A percentile compares a stretch with the other conserved stretches of the same genome.
Evolutionary conservation across 176 grass and related monocot species (phyloP).

Genomic region (Hyparrhenia diplandra): DNA sequence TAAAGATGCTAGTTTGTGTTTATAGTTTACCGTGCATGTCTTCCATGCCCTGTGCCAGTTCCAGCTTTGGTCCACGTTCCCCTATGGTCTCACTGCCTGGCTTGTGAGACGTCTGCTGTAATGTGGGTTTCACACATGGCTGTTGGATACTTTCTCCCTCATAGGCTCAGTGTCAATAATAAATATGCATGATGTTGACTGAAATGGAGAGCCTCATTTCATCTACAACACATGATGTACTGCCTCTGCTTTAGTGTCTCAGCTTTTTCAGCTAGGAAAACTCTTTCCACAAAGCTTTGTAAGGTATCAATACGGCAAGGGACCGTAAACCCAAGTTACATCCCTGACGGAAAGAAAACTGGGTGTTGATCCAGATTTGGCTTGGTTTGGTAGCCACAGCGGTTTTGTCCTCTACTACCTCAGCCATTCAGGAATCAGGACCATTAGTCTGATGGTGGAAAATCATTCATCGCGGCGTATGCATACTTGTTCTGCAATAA

Average conservation of each 20-base stretch:
- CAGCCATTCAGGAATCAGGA: conserved; percentile 17
- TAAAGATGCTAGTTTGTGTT: conserved; percentile 64
- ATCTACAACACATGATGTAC: conserved; percentile 25
- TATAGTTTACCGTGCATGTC: conserved; percentile 44
- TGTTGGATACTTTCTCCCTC: conserved; percentile 21
- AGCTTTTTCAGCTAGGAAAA: conserved; percentile 23
- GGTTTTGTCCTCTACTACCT: conserved; percentile 8
- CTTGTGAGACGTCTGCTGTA: conserved; percentile 6
- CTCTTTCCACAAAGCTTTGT: conserved; percentile 21
- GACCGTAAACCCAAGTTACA: neutral
- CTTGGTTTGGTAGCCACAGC: conserved; percentile 14
- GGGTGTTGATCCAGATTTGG: conserved; percentile 20
- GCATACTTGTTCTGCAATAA: neutral
- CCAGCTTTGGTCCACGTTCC: conserved; percentile 53
- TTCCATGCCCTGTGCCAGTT: conserved; percentile 38
- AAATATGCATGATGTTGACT: conserved; percentile 35
- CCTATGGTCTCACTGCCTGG: conserved; percentile 32
- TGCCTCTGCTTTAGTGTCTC: neutral
- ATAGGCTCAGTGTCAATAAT: neutral
- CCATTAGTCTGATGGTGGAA: conserved; percentile 24
- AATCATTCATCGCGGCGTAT: conserved; percentile 16
- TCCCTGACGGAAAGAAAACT: conserved; percentile 22
- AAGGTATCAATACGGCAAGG: conserved; percentile 39
- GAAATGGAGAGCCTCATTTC: conserved; percentile 35
- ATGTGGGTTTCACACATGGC: conserved; percentile 46